Conservation (phyloP, 1,139 yeast species). For the Kurtzmaniella quercitrusa region DNA sequence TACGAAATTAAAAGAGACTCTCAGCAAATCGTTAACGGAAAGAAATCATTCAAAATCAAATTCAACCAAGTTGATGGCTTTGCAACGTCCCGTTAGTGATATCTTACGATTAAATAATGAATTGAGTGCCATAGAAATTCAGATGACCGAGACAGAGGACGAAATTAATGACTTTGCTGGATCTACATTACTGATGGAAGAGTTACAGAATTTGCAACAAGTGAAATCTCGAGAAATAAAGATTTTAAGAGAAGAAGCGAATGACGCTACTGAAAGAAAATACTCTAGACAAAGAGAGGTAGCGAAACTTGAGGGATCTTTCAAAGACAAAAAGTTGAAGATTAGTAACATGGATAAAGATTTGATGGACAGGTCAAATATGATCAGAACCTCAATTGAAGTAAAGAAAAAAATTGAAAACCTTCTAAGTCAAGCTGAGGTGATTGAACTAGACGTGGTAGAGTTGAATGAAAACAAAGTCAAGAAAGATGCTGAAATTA, state of each 20-base stretch:
- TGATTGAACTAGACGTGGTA: slow-evolving; percentile 12
- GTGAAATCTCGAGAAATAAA: slow-evolving; percentile 41
- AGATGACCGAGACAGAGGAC: slow-evolving; percentile 31
- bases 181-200: slow-evolving; percentile 34
- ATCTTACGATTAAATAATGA: slow-evolving; percentile 35
- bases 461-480: slow-evolving; percentile 9
- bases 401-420: slow-evolving; percentile 13
- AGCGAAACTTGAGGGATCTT: slow-evolving; percentile 44
- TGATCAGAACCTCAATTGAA: slow-evolving; percentile 16
- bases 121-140: slow-evolving; percentile 22
- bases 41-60: slow-evolving; percentile 10
- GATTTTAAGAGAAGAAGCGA: slow-evolving; percentile 39
- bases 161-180: slow-evolving; percentile 30
- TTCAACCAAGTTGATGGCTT: slow-evolving; percentile 8
- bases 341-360: slow-evolving; percentile 55
- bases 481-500: slow-evolving; percentile 10
- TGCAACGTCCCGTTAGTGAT: slow-evolving; percentile 32
- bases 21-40: slow-evolving; percentile 15
- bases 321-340: slow-evolving; percentile 54
- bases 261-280: slow-evolving; percentile 42
- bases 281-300: slow-evolving; percentile 47
- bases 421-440: slow-evolving; percentile 12
- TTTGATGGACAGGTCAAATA: slow-evolving; percentile 33
- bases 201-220: slow-evolving; percentile 49
- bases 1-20: slow-evolving; percentile 9